Evolutionary conservation across 2,329 filamentous ascomycete genomes (phyloP).

Genomic region (Ceratocystis colombiana): DNA sequence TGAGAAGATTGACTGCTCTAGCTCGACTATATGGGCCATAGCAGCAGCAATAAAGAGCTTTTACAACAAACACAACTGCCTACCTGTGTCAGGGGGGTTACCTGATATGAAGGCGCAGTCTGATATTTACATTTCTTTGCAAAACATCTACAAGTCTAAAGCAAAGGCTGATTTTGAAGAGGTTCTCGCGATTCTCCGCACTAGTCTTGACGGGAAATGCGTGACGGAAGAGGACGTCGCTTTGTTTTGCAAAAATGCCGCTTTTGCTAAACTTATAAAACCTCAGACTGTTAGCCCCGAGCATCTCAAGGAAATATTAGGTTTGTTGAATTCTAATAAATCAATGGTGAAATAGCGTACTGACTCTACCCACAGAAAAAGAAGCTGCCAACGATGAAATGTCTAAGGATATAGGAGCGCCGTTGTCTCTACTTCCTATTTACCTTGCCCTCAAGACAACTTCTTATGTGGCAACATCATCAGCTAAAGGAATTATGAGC

Average conservation of each 20-base stretch:
- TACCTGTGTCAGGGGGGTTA: constrained; percentile 76
- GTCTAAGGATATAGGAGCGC: constrained; percentile 41
- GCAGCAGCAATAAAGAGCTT: constrained; percentile 70
- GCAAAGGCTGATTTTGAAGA: constrained; percentile 68
- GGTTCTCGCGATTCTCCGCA: constrained; percentile 56
- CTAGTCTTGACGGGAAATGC: constrained; percentile 38
- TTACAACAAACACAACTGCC: constrained; percentile 56
- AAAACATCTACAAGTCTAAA: constrained; percentile 86
- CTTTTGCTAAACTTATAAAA: constrained; percentile 81
- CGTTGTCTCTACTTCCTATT: constrained; percentile 54
- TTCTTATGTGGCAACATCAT: constrained; percentile 24
- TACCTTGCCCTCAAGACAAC: constrained; percentile 52
- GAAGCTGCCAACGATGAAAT: constrained; percentile 47
- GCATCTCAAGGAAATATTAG: constrained; percentile 14
- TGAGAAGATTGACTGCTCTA: constrained; percentile 1
- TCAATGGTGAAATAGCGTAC: neutral
- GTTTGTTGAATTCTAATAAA: constrained; percentile 5
- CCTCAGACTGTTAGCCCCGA: constrained; percentile 30
- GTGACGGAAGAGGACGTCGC: constrained; percentile 69
- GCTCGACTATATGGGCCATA: constrained; percentile 67
- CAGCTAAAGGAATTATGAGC: constrained; percentile 21
- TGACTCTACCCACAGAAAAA: constrained; percentile 35
- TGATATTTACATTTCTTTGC: constrained; percentile 75
- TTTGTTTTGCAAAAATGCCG: constrained; percentile 88
- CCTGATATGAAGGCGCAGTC: constrained; percentile 98